Percentiles rank a stretch among this genome's conserved stretches.
These are phyloP conservation scores for Fraxinus quadrangulata DNA, from an alignment of 257 asterid genomes.

Conservation along the genomic window DNA sequence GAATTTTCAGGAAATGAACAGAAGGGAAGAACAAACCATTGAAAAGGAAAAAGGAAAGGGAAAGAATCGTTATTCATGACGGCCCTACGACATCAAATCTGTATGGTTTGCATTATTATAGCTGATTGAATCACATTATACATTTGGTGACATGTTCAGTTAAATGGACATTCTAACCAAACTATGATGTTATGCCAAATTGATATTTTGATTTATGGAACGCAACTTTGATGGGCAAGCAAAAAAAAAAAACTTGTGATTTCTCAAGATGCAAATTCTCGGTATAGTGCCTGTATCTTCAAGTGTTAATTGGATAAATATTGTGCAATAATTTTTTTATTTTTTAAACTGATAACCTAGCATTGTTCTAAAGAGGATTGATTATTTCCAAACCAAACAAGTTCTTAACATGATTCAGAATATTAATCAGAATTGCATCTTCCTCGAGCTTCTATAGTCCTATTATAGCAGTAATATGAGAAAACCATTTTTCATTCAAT, in stretches of 20 bases:
- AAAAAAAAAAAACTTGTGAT: neutral
- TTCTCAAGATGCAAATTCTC: neutral
- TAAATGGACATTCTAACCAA: neutral
- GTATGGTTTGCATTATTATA: neutral
- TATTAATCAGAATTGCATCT: neutral
- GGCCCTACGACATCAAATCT: neutral
- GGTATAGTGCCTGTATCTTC: neutral
- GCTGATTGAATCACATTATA: neutral
- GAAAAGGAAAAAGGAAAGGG: neutral
- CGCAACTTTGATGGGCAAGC: neutral
- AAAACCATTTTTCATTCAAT: neutral
- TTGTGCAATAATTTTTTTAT: neutral
- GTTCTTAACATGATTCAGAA: neutral
- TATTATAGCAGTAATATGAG: neutral
- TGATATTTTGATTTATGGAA: neutral
- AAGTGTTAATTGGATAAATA: neutral
- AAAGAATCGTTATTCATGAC: neutral
- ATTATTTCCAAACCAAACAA: neutral
- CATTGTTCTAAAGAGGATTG: neutral
- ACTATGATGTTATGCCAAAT: neutral
- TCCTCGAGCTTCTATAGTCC: neutral
- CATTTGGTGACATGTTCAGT: neutral
- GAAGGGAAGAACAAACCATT: neutral
- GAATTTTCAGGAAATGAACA: neutral
- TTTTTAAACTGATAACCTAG: neutral